These are phyloP conservation scores for Entomortierella beljakovae DNA, from an alignment of 192 early-diverging fungal species.

Conservation along the genomic window DNA sequence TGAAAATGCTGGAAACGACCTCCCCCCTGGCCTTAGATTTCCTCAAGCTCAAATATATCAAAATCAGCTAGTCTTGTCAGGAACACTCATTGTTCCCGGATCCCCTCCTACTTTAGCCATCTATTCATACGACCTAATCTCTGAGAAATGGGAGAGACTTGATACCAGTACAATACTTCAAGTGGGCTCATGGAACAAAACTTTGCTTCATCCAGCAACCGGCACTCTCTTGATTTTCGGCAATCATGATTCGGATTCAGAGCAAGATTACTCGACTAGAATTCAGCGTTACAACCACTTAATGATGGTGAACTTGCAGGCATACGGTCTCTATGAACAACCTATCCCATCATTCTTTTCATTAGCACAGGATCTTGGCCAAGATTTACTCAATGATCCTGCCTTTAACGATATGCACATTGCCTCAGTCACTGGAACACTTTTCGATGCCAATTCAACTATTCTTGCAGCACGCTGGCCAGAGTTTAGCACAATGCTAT, in stretches of 20 bases:
- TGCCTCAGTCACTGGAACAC: conserved; percentile 21
- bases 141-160: conserved; percentile 32
- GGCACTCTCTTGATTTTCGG: conserved; percentile 49
- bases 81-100: conserved; percentile 34
- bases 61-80: conserved; percentile 41
- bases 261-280: conserved; percentile 35
- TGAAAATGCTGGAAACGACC: conserved; percentile 2
- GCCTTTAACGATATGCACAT: conserved; percentile 44
- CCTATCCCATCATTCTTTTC: conserved; percentile 32
- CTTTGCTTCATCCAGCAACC: conserved; percentile 35
- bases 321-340: conserved; percentile 48
- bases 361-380: conserved; percentile 39
- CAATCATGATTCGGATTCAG: conserved; percentile 21
- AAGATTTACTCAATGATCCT: conserved; percentile 23
- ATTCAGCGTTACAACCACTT: conserved; percentile 42
- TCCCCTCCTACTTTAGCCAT: conserved; percentile 39
- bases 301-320: conserved; percentile 44
- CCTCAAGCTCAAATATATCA: conserved; percentile 50
- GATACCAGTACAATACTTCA: conserved; percentile 29
- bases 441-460: conserved; percentile 50
- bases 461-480: conserved; percentile 46
- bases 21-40: conserved; percentile 43
- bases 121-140: conserved; percentile 21
- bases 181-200: conserved; percentile 43
- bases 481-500: conserved; percentile 31